These are phyloP conservation scores for Talaromyces pinophilus DNA, from an alignment of 2,329 filamentous ascomycete genomes.

Conservation along the genomic window DNA sequence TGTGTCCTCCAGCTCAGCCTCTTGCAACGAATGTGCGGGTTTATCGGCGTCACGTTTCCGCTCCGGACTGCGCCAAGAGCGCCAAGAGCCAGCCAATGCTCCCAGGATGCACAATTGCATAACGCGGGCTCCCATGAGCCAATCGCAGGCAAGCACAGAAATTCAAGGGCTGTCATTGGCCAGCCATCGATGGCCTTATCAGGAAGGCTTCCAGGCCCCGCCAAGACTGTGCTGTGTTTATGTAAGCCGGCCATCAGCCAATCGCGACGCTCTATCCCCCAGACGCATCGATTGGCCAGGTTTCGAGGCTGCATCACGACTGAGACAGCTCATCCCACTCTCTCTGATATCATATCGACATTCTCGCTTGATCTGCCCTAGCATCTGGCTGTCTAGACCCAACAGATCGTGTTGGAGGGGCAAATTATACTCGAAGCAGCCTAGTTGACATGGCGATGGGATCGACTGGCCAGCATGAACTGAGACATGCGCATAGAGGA, in stretches of 20 bases:
- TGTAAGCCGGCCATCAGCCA: neutral
- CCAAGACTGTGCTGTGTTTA: neutral
- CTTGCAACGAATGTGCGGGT: neutral
- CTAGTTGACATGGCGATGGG: neutral
- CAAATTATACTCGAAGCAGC: constrained; percentile 5
- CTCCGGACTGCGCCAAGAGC: neutral
- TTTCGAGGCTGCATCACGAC: constrained; percentile 13
- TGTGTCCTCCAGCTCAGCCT: neutral
- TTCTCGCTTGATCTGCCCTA: neutral
- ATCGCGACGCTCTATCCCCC: neutral
- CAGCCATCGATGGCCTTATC: neutral
- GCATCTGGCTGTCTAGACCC: neutral
- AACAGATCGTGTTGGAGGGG: neutral
- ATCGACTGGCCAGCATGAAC: constrained; percentile 1
- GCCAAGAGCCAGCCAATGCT: neutral
- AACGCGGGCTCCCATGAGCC: neutral
- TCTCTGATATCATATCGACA: constrained; percentile 1
- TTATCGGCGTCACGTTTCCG: constrained; percentile 3
- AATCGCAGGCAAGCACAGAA: neutral
- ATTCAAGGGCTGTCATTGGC: neutral
- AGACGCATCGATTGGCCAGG: constrained; percentile 5
- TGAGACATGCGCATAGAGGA: neutral
- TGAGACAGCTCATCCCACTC: constrained; percentile 13
- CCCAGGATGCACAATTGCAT: neutral
- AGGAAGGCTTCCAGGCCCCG: neutral